Evolutionary conservation across 225 moss, liverwort and hornwort species (phyloP).

Genomic region (Antitrichia curtipendula): DNA sequence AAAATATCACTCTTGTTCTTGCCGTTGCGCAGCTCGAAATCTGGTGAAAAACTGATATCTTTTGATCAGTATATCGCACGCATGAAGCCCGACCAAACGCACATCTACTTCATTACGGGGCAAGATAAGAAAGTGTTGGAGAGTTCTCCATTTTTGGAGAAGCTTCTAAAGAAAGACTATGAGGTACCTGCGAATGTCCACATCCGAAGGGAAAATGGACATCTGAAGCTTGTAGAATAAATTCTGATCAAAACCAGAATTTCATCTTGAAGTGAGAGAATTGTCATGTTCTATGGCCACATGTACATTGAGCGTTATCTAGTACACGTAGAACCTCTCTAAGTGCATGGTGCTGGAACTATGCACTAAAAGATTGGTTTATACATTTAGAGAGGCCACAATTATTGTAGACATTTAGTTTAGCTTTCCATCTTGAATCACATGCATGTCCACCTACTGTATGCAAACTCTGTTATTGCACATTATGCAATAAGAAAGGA

Average conservation of each 20-base stretch:
- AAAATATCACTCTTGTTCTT: not conserved
- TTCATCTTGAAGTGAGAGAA: not conserved
- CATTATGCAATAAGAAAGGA: no score
- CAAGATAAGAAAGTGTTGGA: constrained; percentile 70
- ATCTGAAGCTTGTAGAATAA: not conserved
- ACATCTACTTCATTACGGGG: constrained; percentile 73
- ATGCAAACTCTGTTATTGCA: no score
- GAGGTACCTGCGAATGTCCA: constrained; percentile 17
- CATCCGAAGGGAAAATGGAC: not conserved
- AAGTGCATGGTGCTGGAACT: no score
- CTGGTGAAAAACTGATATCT: constrained; percentile 50
- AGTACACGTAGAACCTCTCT: no score
- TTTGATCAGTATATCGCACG: constrained; percentile 53
- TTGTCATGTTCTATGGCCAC: not conserved
- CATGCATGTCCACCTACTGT: no score
- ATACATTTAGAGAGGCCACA: no score
- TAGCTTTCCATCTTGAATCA: no score
- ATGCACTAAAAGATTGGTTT: no score
- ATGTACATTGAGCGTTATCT: not conserved
- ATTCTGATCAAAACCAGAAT: not conserved
- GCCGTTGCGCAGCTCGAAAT: constrained; percentile 45
- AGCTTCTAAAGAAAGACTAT: constrained; percentile 60
- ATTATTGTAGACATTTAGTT: no score
- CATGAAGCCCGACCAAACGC: constrained; percentile 61
- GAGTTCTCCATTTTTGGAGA: constrained; percentile 76